Evolutionary conservation across 78 protist species (phyloP).

Genomic region (Diacronema lutheri): DNA sequence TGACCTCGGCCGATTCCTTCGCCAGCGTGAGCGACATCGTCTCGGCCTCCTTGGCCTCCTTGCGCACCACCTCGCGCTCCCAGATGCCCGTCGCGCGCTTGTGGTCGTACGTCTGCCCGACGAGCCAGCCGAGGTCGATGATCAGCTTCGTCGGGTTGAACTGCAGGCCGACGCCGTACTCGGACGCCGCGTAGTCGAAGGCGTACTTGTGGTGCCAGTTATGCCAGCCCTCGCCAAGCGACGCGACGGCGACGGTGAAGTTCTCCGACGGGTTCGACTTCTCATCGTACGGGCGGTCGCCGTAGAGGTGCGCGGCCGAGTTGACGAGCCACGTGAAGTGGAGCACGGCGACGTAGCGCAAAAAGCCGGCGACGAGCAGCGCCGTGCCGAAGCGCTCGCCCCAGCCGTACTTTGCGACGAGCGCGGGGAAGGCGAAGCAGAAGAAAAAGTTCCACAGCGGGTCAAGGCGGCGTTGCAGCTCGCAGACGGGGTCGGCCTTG

Average conservation of each 20-base stretch:
- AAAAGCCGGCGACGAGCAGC: slow-evolving; percentile 15
- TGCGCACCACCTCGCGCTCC: neutral
- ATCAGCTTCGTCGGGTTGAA: slow-evolving; percentile 36
- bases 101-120: slow-evolving; percentile 11
- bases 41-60: neutral
- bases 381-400: slow-evolving; percentile 17
- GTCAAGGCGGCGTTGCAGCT: slow-evolving; percentile 5
- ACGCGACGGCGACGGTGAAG: neutral
- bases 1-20: neutral
- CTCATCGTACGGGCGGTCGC: slow-evolving; percentile 27
- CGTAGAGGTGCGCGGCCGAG: slow-evolving; percentile 35
- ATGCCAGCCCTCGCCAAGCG: slow-evolving; percentile 52
- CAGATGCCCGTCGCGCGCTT: slow-evolving; percentile 25
- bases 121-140: neutral
- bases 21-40: too few relatives aligned
- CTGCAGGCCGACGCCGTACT: slow-evolving; percentile 9
- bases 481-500: neutral
- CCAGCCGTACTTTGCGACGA: slow-evolving; percentile 11
- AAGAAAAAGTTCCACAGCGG: slow-evolving; percentile 1
- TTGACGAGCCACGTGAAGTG: slow-evolving; percentile 44
- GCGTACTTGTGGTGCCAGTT: slow-evolving; percentile 51
- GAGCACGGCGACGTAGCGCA: slow-evolving; percentile 28
- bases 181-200: slow-evolving; percentile 31
- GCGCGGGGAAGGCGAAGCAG: slow-evolving; percentile 21
- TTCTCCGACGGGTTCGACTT: slow-evolving; percentile 22